Conservation (phyloP, 352 stramenopile genomes). For the Phytophthora citricola region DNA sequence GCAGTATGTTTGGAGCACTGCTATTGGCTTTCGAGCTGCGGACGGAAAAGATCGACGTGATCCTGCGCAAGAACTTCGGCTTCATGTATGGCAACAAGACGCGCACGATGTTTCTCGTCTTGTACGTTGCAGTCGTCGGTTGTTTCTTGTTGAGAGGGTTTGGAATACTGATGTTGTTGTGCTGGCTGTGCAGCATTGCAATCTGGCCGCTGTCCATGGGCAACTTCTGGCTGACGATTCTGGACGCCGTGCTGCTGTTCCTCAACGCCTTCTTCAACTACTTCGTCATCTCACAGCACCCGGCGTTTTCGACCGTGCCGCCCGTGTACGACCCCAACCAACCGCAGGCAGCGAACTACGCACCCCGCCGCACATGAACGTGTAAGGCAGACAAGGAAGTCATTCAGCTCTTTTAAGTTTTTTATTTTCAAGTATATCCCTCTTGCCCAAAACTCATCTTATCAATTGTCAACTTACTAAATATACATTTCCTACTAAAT, state of each 20-base stretch:
- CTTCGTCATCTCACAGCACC: slow-evolving; percentile 88
- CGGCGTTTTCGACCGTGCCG: slow-evolving; percentile 59
- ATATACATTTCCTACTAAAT: neutral
- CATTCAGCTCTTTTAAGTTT: slow-evolving; percentile 5
- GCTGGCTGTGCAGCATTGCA: slow-evolving; percentile 65
- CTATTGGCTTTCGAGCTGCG: slow-evolving; percentile 86
- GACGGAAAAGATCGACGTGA: slow-evolving; percentile 79
- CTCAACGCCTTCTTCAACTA: slow-evolving; percentile 93
- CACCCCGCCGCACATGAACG: slow-evolving; percentile 26
- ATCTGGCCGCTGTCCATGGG: slow-evolving; percentile 92
- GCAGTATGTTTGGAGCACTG: slow-evolving; percentile 80
- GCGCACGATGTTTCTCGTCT: slow-evolving; percentile 88
- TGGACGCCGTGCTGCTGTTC: slow-evolving; percentile 89
- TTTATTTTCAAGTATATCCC: slow-evolving; percentile 27
- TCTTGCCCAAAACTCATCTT: neutral
- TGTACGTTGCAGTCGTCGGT: slow-evolving; percentile 55
- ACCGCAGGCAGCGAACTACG: slow-evolving; percentile 27
- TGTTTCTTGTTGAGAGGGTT: neutral
- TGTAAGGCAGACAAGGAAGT: slow-evolving; percentile 22
- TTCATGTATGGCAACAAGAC: slow-evolving; percentile 93
- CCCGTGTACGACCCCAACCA: slow-evolving; percentile 35
- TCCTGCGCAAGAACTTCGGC: slow-evolving; percentile 88
- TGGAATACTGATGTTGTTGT: slow-evolving; percentile 42
- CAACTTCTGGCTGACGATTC: slow-evolving; percentile 90
- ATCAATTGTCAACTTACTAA: slow-evolving; percentile 6